These are phyloP conservation scores for Neurospora hispaniola DNA, from an alignment of 495 filamentous ascomycete genomes.

Conservation along the genomic window DNA sequence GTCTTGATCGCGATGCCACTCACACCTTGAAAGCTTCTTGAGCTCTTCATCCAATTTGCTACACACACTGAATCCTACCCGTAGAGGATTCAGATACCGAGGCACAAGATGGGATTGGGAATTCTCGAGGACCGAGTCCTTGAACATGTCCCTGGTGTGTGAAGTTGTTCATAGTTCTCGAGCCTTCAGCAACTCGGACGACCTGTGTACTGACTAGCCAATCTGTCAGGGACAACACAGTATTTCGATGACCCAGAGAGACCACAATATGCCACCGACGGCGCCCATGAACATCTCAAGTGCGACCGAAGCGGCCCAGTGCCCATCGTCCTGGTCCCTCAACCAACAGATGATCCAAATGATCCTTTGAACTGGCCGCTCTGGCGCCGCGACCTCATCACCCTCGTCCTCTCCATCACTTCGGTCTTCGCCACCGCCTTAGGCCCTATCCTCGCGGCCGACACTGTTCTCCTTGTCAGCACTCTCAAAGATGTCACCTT, in stretches of 20 bases:
- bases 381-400: conserved; percentile 76
- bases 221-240: conserved; percentile 47
- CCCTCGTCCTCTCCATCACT: conserved; percentile 62
- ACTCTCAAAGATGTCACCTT: conserved; percentile 45
- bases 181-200: background rate
- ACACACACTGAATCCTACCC: background rate
- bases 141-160: conserved; percentile 63
- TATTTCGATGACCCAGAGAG: conserved; percentile 48
- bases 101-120: conserved; percentile 64
- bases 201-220: background rate
- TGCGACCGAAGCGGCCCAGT: conserved; percentile 56
- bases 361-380: conserved; percentile 81
- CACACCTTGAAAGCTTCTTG: background rate
- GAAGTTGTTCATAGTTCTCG: background rate
- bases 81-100: background rate
- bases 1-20: background rate
- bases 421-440: conserved; percentile 73
- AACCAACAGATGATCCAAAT: conserved; percentile 72
- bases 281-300: conserved; percentile 43
- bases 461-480: conserved; percentile 60
- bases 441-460: conserved; percentile 77
- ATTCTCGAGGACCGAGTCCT: conserved; percentile 57
- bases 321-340: conserved; percentile 68
- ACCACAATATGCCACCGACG: conserved; percentile 29
- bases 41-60: background rate